Evolutionary conservation across 73 alveolate genomes (phyloP).

Genomic region (Stentor roeselii): DNA sequence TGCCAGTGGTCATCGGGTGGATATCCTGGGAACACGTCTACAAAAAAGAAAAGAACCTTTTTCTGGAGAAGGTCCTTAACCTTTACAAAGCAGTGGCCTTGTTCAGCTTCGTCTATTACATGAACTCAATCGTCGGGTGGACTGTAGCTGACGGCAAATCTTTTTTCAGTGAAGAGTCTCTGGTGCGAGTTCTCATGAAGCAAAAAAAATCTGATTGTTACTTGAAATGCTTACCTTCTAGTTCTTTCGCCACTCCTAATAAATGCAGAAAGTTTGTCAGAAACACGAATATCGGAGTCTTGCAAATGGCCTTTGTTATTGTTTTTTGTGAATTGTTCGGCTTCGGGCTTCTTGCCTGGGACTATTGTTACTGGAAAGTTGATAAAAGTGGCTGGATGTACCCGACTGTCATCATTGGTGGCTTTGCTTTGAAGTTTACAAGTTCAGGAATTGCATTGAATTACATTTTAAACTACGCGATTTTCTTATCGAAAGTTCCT

Average conservation of each 20-base stretch:
- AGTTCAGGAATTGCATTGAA: slow-evolving; percentile 9
- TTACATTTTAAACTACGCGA: background rate
- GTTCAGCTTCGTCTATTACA: slow-evolving; percentile 1
- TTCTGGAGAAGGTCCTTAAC: background rate
- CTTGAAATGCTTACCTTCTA: background rate
- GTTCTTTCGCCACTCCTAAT: slow-evolving; percentile 5
- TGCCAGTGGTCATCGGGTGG: slow-evolving; percentile 21
- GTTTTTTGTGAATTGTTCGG: background rate
- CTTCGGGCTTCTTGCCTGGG: background rate
- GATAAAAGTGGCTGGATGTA: background rate
- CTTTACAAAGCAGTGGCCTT: background rate
- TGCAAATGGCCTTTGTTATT: background rate
- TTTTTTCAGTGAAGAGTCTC: background rate
- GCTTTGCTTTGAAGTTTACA: background rate
- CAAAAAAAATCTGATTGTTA: background rate
- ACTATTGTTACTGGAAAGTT: background rate
- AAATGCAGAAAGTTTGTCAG: background rate
- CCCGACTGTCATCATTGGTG: background rate
- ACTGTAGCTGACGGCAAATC: background rate
- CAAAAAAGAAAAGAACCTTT: background rate
- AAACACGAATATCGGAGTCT: background rate
- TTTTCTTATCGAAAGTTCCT: background rate
- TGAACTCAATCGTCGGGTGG: slow-evolving; percentile 5
- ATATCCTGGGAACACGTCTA: background rate
- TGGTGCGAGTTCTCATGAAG: background rate